These are phyloP conservation scores for Mycotypha africana DNA, from an alignment of 371 early-diverging fungal species.

Conservation along the genomic window DNA sequence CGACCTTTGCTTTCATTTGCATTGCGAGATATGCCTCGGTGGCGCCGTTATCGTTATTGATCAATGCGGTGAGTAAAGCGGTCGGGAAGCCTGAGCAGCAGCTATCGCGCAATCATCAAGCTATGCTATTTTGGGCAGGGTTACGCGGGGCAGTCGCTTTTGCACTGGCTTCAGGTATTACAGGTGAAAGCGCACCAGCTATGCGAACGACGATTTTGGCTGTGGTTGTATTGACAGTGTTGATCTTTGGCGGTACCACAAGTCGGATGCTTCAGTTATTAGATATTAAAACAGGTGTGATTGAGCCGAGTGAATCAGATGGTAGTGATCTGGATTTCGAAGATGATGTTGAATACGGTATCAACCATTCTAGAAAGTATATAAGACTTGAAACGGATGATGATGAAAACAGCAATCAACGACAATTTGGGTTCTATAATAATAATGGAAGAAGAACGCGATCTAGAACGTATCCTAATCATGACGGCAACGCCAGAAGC, in stretches of 20 bases:
- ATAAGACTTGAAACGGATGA: not conserved
- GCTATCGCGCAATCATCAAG: slow-evolving; percentile 80
- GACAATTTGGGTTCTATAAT: too few species aligned
- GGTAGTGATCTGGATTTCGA: slow-evolving; percentile 56
- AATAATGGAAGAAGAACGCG: too few species aligned
- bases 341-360: slow-evolving; percentile 20
- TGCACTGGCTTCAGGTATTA: slow-evolving; percentile 83
- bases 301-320: slow-evolving; percentile 48
- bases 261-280: slow-evolving; percentile 71
- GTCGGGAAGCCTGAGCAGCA: slow-evolving; percentile 52
- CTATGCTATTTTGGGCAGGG: slow-evolving; percentile 94
- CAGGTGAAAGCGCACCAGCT: slow-evolving; percentile 59
- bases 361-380: not conserved
- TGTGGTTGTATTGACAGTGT: slow-evolving; percentile 84
- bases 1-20: slow-evolving; percentile 69
- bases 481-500: slow-evolving; percentile 19
- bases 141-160: slow-evolving; percentile 95
- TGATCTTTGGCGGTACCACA: slow-evolving; percentile 88
- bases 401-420: not conserved
- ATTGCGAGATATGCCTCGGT: slow-evolving; percentile 80
- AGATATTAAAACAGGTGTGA: slow-evolving; percentile 73
- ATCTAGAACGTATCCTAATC: slow-evolving; percentile 13
- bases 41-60: slow-evolving; percentile 72
- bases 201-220: slow-evolving; percentile 87
- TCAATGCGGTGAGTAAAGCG: slow-evolving; percentile 65